Base-by-base conservation (phyloP, 2,329 filamentous ascomycete genomes). In the Neofusicoccum sp. region DNA sequence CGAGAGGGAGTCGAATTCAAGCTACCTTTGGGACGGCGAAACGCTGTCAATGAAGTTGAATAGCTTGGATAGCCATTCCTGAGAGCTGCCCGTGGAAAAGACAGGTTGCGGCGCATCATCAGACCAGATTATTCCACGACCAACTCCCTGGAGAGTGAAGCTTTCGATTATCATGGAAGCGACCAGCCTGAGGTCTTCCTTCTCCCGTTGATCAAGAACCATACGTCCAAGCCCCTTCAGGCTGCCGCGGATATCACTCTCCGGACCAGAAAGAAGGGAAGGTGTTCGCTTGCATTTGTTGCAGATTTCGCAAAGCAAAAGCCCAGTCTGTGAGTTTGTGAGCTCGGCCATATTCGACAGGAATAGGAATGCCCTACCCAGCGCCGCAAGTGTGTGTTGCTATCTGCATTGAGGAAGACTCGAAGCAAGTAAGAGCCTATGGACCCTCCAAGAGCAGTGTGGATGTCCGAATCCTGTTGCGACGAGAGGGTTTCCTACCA, bases 171-270 rank as follows among this genome's bases (percentile, higher is more conserved):
- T 63, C 11, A 72, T 59, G 6, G 70, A 72, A 5, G 71, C 69
- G 4, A 75, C 57, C 8, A 75, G 65, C 16, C 65, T 72, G 12
- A 65, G 68, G 57, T 73, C 70, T 61, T 73, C 73, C 6, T 41
- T 56, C 56, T 71, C 69, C 1, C 60, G 53, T 3, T 26, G 38
- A 14, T 63, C 60, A 8, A 71, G 63, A 3, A 75, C 64, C 33
- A 71, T 53, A 0, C 66, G 45, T 20, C 73, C 72, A 16, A 75
- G 49, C 7, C 51, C 59, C 24, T 16, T 31, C 24, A 57, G 36
- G 6, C 14, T 12, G 7, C 7, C 4, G 14, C 5, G 2, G 11
- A 6, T 26, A 11, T n/a, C 16, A 26, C 4, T 14, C 6, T 31
- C 30, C 20, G 30, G 4, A n/a, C 14, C 14, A 9, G 14, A 12